Evolutionary conservation across 139 green algal genomes (phyloP).

Genomic region (Pleodorina starrii): DNA sequence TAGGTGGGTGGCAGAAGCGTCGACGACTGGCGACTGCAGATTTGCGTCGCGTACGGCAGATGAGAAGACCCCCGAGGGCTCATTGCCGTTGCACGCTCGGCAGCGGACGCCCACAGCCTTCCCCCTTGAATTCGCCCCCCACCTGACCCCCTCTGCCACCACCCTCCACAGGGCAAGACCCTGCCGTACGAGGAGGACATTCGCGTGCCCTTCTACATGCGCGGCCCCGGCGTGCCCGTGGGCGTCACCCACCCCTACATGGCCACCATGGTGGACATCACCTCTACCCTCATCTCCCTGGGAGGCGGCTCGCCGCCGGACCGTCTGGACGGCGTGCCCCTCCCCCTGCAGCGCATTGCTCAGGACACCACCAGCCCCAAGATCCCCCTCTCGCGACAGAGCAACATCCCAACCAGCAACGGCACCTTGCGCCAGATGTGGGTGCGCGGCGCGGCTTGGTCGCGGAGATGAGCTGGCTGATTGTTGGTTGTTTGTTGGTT

Average conservation of each 20-base stretch:
- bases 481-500: no score
- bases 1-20: no score
- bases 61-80: no score
- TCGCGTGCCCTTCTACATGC: constrained; percentile 62
- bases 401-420: neutral
- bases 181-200: constrained; percentile 62
- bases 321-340: constrained; percentile 25
- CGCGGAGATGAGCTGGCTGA: no score
- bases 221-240: constrained; percentile 45
- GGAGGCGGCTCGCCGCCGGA: constrained; percentile 22
- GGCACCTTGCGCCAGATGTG: constrained; percentile 40
- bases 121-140: no score
- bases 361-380: neutral
- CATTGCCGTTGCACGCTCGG: no score
- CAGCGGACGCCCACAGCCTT: no score
- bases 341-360: constrained; percentile 38
- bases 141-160: no score
- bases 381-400: neutral
- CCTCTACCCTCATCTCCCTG: neutral
- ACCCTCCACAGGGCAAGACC: constrained; percentile 45
- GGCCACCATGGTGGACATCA: constrained; percentile 48
- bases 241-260: constrained; percentile 43
- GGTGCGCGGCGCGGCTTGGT: no score
- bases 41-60: no score
- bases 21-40: no score